Conservation (phyloP, 2,329 filamentous ascomycete genomes). For the Neonectria neomacrospora region DNA sequence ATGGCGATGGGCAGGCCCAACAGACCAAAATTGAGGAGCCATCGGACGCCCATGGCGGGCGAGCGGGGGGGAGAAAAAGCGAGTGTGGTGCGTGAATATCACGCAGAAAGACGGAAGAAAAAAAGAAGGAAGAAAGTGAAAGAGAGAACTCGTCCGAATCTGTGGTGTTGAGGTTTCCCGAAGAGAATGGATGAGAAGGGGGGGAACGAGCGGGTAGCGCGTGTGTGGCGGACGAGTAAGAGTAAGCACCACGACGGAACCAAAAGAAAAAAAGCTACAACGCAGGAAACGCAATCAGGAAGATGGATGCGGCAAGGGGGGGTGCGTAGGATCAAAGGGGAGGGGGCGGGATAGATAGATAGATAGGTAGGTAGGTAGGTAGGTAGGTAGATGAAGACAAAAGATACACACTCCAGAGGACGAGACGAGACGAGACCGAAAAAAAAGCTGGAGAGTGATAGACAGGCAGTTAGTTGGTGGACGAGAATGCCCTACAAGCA, state of each 20-base stretch:
- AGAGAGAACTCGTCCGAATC: neutral
- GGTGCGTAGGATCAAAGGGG: neutral
- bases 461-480: neutral
- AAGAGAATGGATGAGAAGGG: neutral
- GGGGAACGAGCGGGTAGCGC: neutral
- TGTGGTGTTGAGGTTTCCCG: neutral
- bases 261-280: neutral
- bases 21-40: conserved; percentile 62
- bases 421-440: neutral
- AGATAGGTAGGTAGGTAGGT: neutral
- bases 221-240: neutral
- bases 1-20: conserved; percentile 61
- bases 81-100: neutral
- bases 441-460: neutral
- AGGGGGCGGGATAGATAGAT: neutral
- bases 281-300: neutral
- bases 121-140: conserved; percentile 12
- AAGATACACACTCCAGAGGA: neutral
- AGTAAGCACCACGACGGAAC: neutral
- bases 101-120: conserved; percentile 1
- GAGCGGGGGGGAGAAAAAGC: neutral
- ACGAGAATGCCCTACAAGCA: neutral
- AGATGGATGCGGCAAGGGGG: neutral
- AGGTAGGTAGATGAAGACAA: neutral
- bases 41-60: conserved; percentile 51